Evolutionary conservation across 2,329 filamentous ascomycete genomes (phyloP), one percentile per base, ranked within the genome.

Genomic region (Orbilia blumenaviensis): DNA sequence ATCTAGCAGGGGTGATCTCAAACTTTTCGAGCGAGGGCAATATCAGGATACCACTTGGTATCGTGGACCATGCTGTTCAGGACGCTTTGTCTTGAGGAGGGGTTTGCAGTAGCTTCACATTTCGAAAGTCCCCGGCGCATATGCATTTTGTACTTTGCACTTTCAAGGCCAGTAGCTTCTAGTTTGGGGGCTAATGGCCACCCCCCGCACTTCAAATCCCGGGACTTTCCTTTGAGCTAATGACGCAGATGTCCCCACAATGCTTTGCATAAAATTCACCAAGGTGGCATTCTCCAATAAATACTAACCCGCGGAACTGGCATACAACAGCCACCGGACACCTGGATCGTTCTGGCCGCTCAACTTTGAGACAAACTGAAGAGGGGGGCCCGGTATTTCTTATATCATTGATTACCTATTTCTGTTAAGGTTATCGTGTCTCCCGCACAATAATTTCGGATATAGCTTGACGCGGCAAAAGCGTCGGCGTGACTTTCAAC

Each of bases 221-320:
- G 29, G 54, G 25, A 21, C 46, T n/a, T 56, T 56, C 52, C 32
- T 56, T 23, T n/a, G 52, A 16, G 42, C 41, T 29, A 36, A 76
- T 69, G 64, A 69, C 64, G 64, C 64, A 64, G 46, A 29, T 25
- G 38, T 44, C 64, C 50, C 64, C 64, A 64, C 64, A 68, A 56
- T 60, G 21, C 32, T 36, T 63, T 48, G 67, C 58, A 41, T 66
- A 32, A 46, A 29, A 32, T 23, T 64, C 58, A 50, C 48, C 58
- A 58, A 60, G 64, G 48, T 10, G 36, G 29, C 36, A 44, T 52
- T 48, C 29, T 58, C 56, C 16, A 50, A 42, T 32, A 34, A 63
- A 38, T 16, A 41, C 12, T 16, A 38, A 18, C 7, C 29, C 14
- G 27, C n/a, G n/a, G n/a, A 41, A 6, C 50, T 18, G 29, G 52